Evolutionary conservation across 2,329 filamentous ascomycete species (phyloP), one percentile per base, ranked within the genome.

Genomic region (Pseudogymnoascus sp.): DNA sequence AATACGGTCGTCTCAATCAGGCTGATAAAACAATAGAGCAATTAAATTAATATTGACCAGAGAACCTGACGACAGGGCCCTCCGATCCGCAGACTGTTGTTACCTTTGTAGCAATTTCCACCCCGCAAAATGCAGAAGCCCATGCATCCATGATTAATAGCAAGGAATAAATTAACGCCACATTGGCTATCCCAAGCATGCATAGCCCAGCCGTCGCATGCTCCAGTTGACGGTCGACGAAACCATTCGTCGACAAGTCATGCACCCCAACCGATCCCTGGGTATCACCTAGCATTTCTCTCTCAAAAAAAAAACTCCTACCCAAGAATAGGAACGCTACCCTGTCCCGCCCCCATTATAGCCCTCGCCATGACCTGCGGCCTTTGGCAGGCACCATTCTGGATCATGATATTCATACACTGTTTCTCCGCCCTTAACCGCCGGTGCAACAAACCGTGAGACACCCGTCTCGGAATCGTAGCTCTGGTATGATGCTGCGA

Each of bases 351-450:
- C 21, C n/a, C 13, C 21, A 21, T 19, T 18, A 38, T 15, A 8
- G 10, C 18, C 28, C 28, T 34, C 18, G 15, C 18, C 55, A 39
- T 3, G 10, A 26, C 55, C 55, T 58, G 39, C 33, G 15, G 55
- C 23, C 55, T 39, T 39, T 21, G 55, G 55, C 3, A 52, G 26
- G 15, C 45, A 30, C 45, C 45, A 52, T 26, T 52, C 45, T 12
- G 82, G 82, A 63, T 86, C 83, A 62, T 81, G 75, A 68, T 86
- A 85, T 63, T 75, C 75, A 66, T 83, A 85, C 2, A 77, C 69
- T 66, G 72, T 75, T 48, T 75, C 73, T n/a, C 73, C 71, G 0
- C 76, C 76, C 3, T 71, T 76, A 2, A 84, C 72, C 1, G 80
- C 78, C 0, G 83, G 82, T 4, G 83, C 82, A 19, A 70, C 73